These are phyloP conservation scores for Annulohypoxylon maeteangense DNA, from an alignment of 495 filamentous ascomycete species.

Conservation along the genomic window DNA sequence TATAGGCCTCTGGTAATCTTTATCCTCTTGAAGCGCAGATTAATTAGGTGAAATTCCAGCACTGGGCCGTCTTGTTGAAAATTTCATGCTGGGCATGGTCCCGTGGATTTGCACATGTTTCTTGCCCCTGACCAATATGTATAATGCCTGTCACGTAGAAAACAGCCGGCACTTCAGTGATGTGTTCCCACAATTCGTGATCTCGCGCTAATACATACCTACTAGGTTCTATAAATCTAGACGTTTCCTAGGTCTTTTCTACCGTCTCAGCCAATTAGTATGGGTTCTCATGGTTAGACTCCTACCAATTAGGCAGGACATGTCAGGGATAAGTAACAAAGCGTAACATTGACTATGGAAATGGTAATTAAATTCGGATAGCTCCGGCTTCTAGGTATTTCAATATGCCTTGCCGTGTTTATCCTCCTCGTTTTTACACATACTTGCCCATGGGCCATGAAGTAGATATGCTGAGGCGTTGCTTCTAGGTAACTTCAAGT, in stretches of 20 bases:
- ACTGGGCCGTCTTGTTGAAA: background rate
- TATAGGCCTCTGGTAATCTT: background rate
- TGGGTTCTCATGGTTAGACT: background rate
- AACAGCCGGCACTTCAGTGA: slow-evolving; percentile 14
- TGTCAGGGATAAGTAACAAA: background rate
- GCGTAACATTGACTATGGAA: background rate
- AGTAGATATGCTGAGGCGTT: too few relatives aligned
- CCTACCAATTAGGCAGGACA: slow-evolving; percentile 21
- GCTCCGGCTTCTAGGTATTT: background rate
- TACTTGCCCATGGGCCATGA: background rate
- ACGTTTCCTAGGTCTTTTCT: background rate
- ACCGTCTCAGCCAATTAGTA: slow-evolving; percentile 17
- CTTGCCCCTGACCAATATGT: background rate
- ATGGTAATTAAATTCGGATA: slow-evolving; percentile 1
- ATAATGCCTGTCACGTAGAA: slow-evolving; percentile 2
- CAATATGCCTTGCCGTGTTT: background rate
- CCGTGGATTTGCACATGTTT: background rate
- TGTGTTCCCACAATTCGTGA: background rate
- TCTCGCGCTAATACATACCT: background rate
- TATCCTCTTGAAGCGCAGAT: background rate
- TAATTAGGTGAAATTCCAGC: background rate
- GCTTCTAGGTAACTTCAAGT: too few relatives aligned
- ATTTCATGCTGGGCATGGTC: slow-evolving; percentile 4
- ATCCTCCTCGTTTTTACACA: background rate
- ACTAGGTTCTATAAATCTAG: background rate